These are phyloP conservation scores for Penicillium sp. DNA, from an alignment of 2,329 filamentous ascomycete genomes.

Conservation along the genomic window DNA sequence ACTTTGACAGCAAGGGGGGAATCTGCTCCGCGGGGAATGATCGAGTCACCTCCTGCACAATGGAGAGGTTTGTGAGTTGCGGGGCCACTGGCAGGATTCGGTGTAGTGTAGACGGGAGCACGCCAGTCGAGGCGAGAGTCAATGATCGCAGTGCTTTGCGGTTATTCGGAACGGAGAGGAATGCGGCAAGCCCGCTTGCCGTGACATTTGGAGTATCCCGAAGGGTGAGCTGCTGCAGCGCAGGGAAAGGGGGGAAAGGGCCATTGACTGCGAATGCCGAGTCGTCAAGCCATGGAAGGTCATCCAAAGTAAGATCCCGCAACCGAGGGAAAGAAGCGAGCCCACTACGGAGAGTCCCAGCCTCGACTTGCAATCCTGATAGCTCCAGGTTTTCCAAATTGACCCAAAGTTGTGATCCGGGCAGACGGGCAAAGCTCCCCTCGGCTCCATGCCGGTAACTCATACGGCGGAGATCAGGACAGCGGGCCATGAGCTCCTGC, in stretches of 20 bases:
- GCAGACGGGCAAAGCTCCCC: constrained; percentile 73
- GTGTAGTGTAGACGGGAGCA: constrained; percentile 55
- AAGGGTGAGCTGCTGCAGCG: constrained; percentile 74
- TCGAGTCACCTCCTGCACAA: constrained; percentile 62
- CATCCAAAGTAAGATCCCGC: constrained; percentile 74
- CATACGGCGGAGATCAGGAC: constrained; percentile 87
- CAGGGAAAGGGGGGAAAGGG: constrained; percentile 73
- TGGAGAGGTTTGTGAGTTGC: constrained; percentile 55
- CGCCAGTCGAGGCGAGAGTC: constrained; percentile 73
- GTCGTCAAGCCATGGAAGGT: constrained; percentile 74
- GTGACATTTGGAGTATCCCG: constrained; percentile 75
- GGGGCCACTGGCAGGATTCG: constrained; percentile 51
- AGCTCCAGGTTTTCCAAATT: constrained; percentile 52
- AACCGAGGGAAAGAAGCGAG: constrained; percentile 71
- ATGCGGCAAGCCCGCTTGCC: constrained; percentile 70
- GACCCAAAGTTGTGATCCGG: constrained; percentile 57
- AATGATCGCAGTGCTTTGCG: constrained; percentile 69
- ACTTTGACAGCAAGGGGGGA: constrained; percentile 70
- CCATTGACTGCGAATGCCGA: constrained; percentile 73
- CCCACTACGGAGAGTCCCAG: constrained; percentile 66
- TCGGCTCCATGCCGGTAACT: constrained; percentile 80
- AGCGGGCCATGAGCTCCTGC: constrained; percentile 82
- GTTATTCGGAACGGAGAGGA: constrained; percentile 67
- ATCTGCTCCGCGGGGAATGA: constrained; percentile 63
- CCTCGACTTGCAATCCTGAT: constrained; percentile 45